Evolutionary conservation across 2,329 filamentous ascomycete species (phyloP).

Genomic region (Aspergillus pseudoterreus): DNA sequence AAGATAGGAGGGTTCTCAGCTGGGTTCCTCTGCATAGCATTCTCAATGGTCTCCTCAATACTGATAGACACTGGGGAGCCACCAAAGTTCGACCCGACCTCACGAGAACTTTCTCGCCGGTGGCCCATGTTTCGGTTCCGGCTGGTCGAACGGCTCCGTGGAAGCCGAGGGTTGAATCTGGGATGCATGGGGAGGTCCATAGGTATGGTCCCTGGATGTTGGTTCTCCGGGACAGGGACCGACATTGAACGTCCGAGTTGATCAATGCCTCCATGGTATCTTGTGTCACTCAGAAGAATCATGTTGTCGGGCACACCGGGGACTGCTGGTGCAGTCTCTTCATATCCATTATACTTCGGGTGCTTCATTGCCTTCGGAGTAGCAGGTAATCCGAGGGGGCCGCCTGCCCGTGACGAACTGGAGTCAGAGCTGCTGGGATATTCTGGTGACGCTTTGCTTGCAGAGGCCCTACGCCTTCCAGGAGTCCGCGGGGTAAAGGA

Average conservation of each 20-base stretch:
- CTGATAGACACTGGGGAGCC: conserved; percentile 44
- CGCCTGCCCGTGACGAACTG: conserved; percentile 41
- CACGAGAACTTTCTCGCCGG: conserved; percentile 26
- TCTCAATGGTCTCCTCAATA: conserved; percentile 53
- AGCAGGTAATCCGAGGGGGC: conserved; percentile 73
- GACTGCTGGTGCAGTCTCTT: conserved; percentile 52
- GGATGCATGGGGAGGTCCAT: conserved; percentile 38
- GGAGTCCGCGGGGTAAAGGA: conserved; percentile 32
- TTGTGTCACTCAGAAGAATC: conserved; percentile 33
- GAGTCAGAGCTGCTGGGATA: conserved; percentile 39
- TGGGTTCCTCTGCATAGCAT: conserved; percentile 19
- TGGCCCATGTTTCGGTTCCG: conserved; percentile 29
- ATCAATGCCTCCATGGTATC: conserved; percentile 35
- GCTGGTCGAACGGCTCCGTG: conserved; percentile 40
- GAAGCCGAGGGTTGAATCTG: conserved; percentile 37
- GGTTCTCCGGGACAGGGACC: conserved; percentile 31
- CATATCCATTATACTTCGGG: conserved; percentile 56
- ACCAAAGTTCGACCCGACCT: conserved; percentile 23
- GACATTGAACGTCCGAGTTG: conserved; percentile 39
- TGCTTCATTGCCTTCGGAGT: conserved; percentile 90
- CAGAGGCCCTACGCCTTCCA: conserved; percentile 28
- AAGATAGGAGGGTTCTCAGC: conserved; percentile 47
- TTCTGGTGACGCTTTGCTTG: conserved; percentile 37
- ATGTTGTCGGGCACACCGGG: conserved; percentile 52
- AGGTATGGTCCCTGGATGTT: conserved; percentile 20